A percentile compares a stretch with the other conserved stretches of the same genome.
These are phyloP conservation scores for Triticum turgidum DNA, from an alignment of 176 grass and related monocot species.

Conservation along the genomic window DNA sequence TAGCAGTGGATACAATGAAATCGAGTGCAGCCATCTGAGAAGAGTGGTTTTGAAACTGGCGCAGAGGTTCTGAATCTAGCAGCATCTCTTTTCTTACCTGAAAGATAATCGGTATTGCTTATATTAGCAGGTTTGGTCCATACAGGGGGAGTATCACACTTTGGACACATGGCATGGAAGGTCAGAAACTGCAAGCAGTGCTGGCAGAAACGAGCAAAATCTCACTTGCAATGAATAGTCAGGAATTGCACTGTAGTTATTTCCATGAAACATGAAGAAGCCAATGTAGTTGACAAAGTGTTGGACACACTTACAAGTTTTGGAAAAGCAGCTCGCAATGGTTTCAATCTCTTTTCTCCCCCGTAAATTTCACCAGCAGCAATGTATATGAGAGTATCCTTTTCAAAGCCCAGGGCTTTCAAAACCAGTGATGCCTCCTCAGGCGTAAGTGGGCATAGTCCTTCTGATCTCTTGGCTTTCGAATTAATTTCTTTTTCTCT, in stretches of 20 bases:
- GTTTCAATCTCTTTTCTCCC: slow-evolving; percentile 67
- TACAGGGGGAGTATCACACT: neutral
- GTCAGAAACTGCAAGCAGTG: neutral
- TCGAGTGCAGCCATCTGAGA: slow-evolving; percentile 98
- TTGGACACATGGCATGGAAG: neutral
- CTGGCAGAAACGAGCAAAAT: neutral
- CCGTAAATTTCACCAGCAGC: slow-evolving; percentile 90
- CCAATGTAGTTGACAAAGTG: neutral
- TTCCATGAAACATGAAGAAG: neutral
- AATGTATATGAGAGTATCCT: slow-evolving; percentile 74
- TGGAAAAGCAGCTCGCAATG: slow-evolving; percentile 66
- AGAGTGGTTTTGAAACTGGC: slow-evolving; percentile 88
- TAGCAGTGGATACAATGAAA: slow-evolving; percentile 90
- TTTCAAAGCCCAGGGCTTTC: slow-evolving; percentile 73
- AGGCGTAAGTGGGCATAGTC: slow-evolving; percentile 89
- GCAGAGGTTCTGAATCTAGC: slow-evolving; percentile 55
- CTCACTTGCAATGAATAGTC: neutral
- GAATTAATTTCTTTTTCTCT: slow-evolving; percentile 96
- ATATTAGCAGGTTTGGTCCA: neutral
- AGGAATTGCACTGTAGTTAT: slow-evolving; percentile 7
- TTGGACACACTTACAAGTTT: slow-evolving; percentile 53
- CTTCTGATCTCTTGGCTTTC: slow-evolving; percentile 73
- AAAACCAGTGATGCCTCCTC: slow-evolving; percentile 79
- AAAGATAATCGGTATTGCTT: slow-evolving; percentile 38
- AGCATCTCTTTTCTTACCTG: slow-evolving; percentile 94